phyloP scores from a whole-genome alignment of 202 grass and related monocot genomes.

The Saccharum hybrid region DNA sequence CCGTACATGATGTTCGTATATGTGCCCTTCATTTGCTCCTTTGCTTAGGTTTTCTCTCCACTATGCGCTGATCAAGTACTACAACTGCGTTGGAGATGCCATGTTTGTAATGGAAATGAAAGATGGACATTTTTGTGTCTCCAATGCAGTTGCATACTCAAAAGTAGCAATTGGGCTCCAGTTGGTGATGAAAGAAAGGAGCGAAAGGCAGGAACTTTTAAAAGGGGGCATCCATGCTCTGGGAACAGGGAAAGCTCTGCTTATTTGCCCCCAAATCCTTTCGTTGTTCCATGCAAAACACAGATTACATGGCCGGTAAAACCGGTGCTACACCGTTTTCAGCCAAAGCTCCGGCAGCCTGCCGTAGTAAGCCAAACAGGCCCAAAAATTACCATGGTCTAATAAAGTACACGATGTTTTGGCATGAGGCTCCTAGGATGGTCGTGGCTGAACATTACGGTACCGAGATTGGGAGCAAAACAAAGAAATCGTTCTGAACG shows the following conservation, averaged over 20 bases:
- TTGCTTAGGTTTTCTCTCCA: not conserved
- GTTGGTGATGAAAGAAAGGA: too few species aligned
- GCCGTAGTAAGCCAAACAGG: too few species aligned
- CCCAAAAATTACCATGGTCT: too few species aligned
- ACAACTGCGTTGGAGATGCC: not conserved
- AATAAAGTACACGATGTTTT: too few species aligned
- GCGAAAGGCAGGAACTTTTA: too few species aligned
- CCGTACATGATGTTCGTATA: not conserved
- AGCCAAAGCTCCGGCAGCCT: not conserved
- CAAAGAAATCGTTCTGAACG: too few species aligned
- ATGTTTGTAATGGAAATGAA: slow-evolving; percentile 28
- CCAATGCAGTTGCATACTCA: not conserved
- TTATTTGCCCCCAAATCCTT: not conserved
- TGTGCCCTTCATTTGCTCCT: too few species aligned
- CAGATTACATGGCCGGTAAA: not conserved
- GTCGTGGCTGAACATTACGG: too few species aligned
- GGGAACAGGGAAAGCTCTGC: slow-evolving; percentile 26
- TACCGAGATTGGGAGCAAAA: too few species aligned
- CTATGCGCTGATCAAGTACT: not conserved
- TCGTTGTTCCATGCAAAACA: not conserved
- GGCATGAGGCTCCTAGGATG: not conserved
- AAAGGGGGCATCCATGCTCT: too few species aligned
- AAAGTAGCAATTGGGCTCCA: too few species aligned
- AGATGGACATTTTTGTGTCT: not conserved
- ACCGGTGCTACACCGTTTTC: not conserved